Conservation (phyloP, 73 alveolate genomes). For the Symbiodinium natans region DNA sequence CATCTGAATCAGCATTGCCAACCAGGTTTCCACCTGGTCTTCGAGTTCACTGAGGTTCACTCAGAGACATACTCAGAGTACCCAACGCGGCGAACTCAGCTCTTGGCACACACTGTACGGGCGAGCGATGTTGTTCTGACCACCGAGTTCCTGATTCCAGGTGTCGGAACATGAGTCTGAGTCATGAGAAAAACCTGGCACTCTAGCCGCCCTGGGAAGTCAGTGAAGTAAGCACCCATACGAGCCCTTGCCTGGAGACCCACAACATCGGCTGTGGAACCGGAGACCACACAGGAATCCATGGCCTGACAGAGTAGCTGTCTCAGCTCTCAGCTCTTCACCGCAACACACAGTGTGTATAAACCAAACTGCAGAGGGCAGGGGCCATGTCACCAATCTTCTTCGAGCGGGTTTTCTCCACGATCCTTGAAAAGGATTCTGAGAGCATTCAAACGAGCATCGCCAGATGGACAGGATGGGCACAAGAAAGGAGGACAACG, state of each 20-base stretch:
- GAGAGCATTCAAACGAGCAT: too few relatives aligned
- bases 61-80: too few relatives aligned
- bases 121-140: slow-evolving; percentile 10
- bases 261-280: slow-evolving; percentile 28
- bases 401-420: slow-evolving; percentile 61
- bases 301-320: slow-evolving; percentile 1
- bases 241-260: slow-evolving; percentile 37
- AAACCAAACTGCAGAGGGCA: too few relatives aligned
- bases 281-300: slow-evolving; percentile 36
- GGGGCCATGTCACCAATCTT: slow-evolving; percentile 54
- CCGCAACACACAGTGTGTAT: too few relatives aligned
- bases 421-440: slow-evolving; percentile 22
- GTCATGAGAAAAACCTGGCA: too few relatives aligned
- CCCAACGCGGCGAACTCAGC: not conserved
- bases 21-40: not conserved
- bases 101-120: not conserved
- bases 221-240: too few relatives aligned
- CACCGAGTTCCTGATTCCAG: not conserved
- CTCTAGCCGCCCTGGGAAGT: too few relatives aligned
- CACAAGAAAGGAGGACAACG: too few relatives aligned
- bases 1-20: not conserved
- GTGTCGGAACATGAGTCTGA: too few relatives aligned
- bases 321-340: not conserved
- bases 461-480: too few relatives aligned
- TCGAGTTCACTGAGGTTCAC: not conserved